Percentiles rank a stretch among this genome's conserved stretches.
phyloP scores from a whole-genome alignment of 208 protist genomes.

The Leishmania major region DNA sequence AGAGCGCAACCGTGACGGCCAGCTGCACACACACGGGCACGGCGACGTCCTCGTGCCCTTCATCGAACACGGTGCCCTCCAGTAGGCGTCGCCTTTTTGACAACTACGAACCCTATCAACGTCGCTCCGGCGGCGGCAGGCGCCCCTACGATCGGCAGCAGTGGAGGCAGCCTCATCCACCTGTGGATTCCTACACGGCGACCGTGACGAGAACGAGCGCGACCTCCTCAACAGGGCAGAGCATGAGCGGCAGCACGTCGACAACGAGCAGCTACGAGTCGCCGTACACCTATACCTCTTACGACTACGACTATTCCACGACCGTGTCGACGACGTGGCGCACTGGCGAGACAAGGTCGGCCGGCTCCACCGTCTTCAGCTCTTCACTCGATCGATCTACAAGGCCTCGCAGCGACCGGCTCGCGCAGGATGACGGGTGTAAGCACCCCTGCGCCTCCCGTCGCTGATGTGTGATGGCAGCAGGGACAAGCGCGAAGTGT shows the following conservation, averaged over 20 bases:
- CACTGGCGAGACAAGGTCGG: background rate
- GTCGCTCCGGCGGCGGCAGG: background rate
- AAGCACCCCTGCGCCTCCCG: background rate
- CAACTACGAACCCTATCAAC: background rate
- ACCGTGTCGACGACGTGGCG: background rate
- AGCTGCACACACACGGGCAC: background rate
- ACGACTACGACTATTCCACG: constrained; percentile 4
- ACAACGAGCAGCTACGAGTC: constrained; percentile 2
- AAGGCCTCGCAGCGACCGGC: background rate
- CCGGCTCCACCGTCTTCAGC: background rate
- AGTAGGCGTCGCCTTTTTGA: background rate
- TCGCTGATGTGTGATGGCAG: background rate
- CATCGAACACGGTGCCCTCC: background rate
- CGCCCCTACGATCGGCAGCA: background rate
- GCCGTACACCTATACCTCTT: constrained; percentile 2
- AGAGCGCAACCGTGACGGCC: background rate
- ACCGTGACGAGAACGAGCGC: background rate
- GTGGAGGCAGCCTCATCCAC: background rate
- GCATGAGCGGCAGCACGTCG: background rate
- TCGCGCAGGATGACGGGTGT: background rate
- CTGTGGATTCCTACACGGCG: background rate
- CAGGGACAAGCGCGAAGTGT: background rate
- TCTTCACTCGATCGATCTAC: background rate
- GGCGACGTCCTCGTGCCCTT: background rate
- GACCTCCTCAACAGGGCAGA: background rate